Base-by-base conservation (phyloP, 768 basidiomycete genomes). In the Boletus vinaceobasis region DNA sequence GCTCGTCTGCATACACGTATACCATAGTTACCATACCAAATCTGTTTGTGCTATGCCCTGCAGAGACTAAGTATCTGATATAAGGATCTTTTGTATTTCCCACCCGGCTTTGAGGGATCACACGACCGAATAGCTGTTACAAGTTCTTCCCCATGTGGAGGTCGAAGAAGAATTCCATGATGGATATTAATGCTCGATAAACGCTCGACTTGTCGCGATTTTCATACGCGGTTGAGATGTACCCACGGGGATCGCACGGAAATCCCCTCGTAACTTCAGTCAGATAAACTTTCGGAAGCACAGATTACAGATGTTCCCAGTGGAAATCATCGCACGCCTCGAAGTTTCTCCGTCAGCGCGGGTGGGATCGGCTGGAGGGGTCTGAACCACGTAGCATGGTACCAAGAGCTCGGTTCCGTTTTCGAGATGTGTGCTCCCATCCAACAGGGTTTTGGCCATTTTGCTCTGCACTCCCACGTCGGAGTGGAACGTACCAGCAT, bases 1-100 rank as follows among this genome's bases (percentile, higher is more conserved):
- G 53, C 65, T 40, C 53, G 60, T 55, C 50, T 42, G 60, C 44
- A 61, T 58, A 62, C 46, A 61, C 60, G 38, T 67, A 70, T 64
- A 73, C 64, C 68, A 60, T 67, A 69, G 56, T 37, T 37, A 53
- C 43, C 50, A 54, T 57, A 63, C 45, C 10, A 49, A 45, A 40
- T 48, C 4, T 53, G 55, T 61, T 56, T 59, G 58, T 53, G 50
- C 49, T 53, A 47, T 42, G 36, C 32, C 19, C 23, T 29, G 15
- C n/a, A 10, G 37, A n/a, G 2, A 2, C 23, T 23, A 23, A 23
- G 23, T 23, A 23, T 23, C 23, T 23, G 23, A n/a, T 17, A n/a
- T n/a, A 17, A 17, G 15, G 15, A 15, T 17, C 36, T 8, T 37
- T 37, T 37, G 11, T 36, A n/a, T 26, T 26, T 36, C 23, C 15